phyloP scores from a whole-genome alignment of 2,329 filamentous ascomycete species.

The Alternaria arbusti region DNA sequence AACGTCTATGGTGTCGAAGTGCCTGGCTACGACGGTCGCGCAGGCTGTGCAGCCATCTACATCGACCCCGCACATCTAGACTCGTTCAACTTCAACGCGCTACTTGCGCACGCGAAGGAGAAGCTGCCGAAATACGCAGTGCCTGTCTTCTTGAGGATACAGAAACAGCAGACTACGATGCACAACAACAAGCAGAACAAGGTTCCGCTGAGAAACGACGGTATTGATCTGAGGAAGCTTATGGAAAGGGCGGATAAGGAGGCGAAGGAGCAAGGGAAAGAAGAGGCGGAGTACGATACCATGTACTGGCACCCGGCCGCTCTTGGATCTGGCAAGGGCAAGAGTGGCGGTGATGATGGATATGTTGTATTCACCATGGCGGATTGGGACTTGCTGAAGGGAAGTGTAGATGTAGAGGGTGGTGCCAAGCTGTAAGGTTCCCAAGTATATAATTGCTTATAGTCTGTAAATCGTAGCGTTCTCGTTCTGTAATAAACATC shows the following conservation, averaged over 20 bases:
- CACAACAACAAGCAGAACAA: slow-evolving; percentile 87
- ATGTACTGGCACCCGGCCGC: slow-evolving; percentile 58
- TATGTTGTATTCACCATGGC: slow-evolving; percentile 65
- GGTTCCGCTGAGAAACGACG: slow-evolving; percentile 70
- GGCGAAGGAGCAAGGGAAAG: slow-evolving; percentile 44
- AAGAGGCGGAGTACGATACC: slow-evolving; percentile 49
- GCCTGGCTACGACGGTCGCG: slow-evolving; percentile 58
- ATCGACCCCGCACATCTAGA: slow-evolving; percentile 58
- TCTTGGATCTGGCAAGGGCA: slow-evolving; percentile 41
- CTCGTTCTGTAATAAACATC: not conserved
- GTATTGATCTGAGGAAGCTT: slow-evolving; percentile 63
- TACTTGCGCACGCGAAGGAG: slow-evolving; percentile 64
- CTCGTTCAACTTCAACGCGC: slow-evolving; percentile 59
- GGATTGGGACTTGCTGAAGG: slow-evolving; percentile 64
- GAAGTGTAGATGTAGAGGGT: slow-evolving; percentile 28
- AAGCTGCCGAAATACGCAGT: slow-evolving; percentile 76
- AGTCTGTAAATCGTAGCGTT: slow-evolving; percentile 4
- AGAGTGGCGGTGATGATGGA: slow-evolving; percentile 47
- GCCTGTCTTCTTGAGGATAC: slow-evolving; percentile 72
- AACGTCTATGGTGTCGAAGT: slow-evolving; percentile 59
- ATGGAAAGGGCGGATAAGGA: slow-evolving; percentile 48
- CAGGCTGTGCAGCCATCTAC: slow-evolving; percentile 63
- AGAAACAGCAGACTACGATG: slow-evolving; percentile 65
- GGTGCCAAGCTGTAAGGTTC: slow-evolving; percentile 24
- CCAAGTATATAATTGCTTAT: not conserved